Evolutionary conservation across 2,329 filamentous ascomycete species (phyloP).

Genomic region (Apiospora saccharicola): DNA sequence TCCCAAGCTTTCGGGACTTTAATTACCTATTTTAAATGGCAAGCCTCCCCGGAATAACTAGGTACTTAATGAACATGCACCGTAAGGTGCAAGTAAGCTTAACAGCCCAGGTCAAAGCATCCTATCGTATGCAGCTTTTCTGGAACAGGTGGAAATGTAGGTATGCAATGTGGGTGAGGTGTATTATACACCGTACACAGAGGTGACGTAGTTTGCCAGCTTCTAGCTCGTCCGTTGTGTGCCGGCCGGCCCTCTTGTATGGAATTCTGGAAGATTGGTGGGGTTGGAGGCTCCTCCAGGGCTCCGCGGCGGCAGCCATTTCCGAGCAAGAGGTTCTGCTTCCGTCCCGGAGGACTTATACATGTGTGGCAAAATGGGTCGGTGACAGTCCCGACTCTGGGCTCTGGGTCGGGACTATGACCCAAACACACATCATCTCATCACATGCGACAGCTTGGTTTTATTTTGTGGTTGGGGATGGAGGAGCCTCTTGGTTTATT

Average conservation of each 20-base stretch:
- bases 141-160: not conserved
- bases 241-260: constrained; percentile 6
- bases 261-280: constrained; percentile 9
- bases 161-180: not conserved
- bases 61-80: not conserved
- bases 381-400: not conserved
- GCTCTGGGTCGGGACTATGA: not conserved
- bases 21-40: not conserved
- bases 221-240: not conserved
- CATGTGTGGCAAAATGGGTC: not conserved
- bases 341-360: not conserved
- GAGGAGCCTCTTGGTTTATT: not conserved
- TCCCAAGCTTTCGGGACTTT: constrained; percentile 1
- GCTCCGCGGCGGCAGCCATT: constrained; percentile 4
- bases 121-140: not conserved
- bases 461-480: not conserved
- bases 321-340: not conserved
- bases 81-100: not conserved
- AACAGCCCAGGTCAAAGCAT: not conserved
- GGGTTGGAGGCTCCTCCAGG: not conserved
- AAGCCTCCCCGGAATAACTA: not conserved
- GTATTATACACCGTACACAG: not conserved
- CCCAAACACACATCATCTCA: not conserved
- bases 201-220: constrained; percentile 11
- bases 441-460: not conserved